Conservation (phyloP, 306 rosid genomes). For the Cucurbita maxima region DNA sequence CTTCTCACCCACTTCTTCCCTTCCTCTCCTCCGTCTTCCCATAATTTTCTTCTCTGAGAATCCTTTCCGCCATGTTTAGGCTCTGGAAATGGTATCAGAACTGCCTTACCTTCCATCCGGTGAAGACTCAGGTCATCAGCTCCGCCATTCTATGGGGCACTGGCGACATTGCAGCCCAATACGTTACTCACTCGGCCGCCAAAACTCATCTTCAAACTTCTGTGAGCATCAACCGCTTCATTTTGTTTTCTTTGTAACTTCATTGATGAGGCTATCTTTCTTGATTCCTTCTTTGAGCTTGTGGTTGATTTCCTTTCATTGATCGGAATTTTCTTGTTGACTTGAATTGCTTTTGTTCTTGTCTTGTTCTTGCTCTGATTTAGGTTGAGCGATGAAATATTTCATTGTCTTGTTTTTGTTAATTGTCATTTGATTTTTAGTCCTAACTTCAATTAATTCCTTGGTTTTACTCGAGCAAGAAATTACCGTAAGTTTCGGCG, state of each 20-base stretch:
- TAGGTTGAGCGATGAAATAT: neutral
- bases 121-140: slow-evolving; percentile 61
- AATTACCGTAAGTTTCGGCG: neutral
- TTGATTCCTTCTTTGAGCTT: neutral
- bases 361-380: neutral
- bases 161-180: slow-evolving; percentile 69
- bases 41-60: neutral
- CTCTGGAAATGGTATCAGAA: slow-evolving; percentile 74
- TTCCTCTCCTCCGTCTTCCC: neutral
- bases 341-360: neutral
- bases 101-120: slow-evolving; percentile 50
- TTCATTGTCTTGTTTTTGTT: neutral
- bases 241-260: neutral
- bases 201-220: slow-evolving; percentile 27
- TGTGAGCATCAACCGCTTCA: slow-evolving; percentile 13
- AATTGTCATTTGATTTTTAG: neutral
- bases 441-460: neutral
- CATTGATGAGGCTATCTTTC: neutral
- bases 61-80: slow-evolving; percentile 17
- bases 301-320: neutral
- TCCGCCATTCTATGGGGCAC: slow-evolving; percentile 61
- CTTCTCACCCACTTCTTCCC: neutral
- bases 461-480: neutral
- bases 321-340: neutral
- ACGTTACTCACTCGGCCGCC: slow-evolving; percentile 42